Evolutionary conservation across 139 green algal species (phyloP), one percentile per base, ranked within the genome.

Genomic region (Coelastrella sp.): DNA sequence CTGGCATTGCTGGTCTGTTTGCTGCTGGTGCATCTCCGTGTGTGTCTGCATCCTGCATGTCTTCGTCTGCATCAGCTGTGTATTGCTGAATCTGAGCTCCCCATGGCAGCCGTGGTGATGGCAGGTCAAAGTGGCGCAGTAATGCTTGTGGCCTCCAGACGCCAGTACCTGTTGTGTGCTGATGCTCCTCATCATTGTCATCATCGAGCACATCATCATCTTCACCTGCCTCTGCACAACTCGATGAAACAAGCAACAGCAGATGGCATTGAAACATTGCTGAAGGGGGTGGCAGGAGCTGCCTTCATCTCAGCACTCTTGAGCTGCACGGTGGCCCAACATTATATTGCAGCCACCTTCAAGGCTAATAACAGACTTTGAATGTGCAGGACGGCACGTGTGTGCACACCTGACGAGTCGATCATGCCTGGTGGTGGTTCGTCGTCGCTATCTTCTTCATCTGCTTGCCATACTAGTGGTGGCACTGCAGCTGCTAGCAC

Each of bases 381-480:
- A 1, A 49, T 49, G 35, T 49, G 8, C 68, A 76, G 17, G 17
- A 76, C 7, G 68, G 68, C 1, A n/a, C 68, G 10, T 11, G 24
- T 66, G 49, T 15, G 27, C 78, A 68, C 56, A 25, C 78, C 80
- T 58, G 80, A 85, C 57, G 59, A 24, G 19, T 84, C 78, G 8
- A 84, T 68, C 80, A 85, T 73, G 15, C 80, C 80, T 57, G 80
- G 57, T 57, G 58, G 80, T 56, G 80, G 80, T 22, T 85, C 80
- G 56, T 85, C 80, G 20, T 85, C 81, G 7, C 60, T 60, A 61
- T 76, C 24, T 11, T 75, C 81, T 6, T 75, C 81, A 15, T 88
- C 83, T 75, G 61, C 22, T 27, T 60, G 10, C 25, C 17, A 56
- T 8, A 25, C 22, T 75, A 7, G 22, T 8, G n/a, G 24, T 59